Evolutionary conservation across 2,329 filamentous ascomycete genomes (phyloP), one percentile per base, ranked within the genome.

Genomic region (Talaromyces verruculosus): DNA sequence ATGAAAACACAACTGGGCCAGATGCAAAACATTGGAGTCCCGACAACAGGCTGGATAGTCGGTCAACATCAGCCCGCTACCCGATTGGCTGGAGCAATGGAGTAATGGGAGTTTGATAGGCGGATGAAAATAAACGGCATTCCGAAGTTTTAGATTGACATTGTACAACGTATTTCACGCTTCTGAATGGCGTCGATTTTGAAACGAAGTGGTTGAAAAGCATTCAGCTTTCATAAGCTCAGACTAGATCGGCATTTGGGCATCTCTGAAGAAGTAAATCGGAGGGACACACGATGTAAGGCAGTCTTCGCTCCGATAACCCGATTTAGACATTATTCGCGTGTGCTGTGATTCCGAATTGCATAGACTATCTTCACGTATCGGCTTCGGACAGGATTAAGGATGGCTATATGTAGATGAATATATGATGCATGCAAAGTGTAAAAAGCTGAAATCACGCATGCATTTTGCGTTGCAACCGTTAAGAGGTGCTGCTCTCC

Each of bases 1-100:
- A 49, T 33, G 28, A n/a, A 58, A 58, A 66, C 63, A 49, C 43
- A 58, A 51, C 49, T 49, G 51, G 59, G 11, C 35, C 47, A 58
- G 39, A 63, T 28, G 51, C 39, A 58, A 43, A 58, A 35, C 30
- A 53, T 19, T 63, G 39, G 13, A 59, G 11, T 49, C 51, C 59
- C 39, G 59, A 66, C 33, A 51, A 53, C 47, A 41, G 28, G 33
- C 13, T 49, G 22, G 51, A 62, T 49, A 66, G 51, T 59, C 51
- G 64, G 64, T 65, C 63, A 65, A 43, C 57, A 49, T 35, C 33
- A 49, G 25, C 59, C 53, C 47, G 25, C 60, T 63, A 66, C 53
- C 64, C 64, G 64, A 59, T 63, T 66, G 51, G 64, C 30, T 33
- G 41, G 35, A 37, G 13, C 41, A 17, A 15, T 28, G 30, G n/a